These are phyloP conservation scores for Alternaria postmessia DNA, from an alignment of 2,329 filamentous ascomycete species.

Conservation along the genomic window DNA sequence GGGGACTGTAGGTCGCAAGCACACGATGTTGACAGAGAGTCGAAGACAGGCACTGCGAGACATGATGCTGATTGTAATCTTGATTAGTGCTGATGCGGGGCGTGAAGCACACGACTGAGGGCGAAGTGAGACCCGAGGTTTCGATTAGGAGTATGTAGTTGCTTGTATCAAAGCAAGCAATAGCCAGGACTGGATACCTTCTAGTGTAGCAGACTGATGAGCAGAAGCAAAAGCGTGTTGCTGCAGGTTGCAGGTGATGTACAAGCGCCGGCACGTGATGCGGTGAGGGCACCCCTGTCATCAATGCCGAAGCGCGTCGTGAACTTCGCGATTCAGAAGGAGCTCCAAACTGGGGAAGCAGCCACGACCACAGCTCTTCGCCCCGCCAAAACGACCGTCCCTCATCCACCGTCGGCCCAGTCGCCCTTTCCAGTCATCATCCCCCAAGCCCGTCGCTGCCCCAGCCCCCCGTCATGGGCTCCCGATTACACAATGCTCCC, in stretches of 20 bases:
- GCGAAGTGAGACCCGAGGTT: not conserved
- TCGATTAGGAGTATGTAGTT: not conserved
- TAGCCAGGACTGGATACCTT: not conserved
- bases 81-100: not conserved
- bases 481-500: constrained; percentile 90
- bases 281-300: constrained; percentile 33
- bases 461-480: constrained; percentile 61
- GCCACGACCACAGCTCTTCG: constrained; percentile 22
- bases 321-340: constrained; percentile 39
- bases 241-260: not conserved
- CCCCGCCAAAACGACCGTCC: not conserved
- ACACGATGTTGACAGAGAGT: not conserved
- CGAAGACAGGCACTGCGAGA: not conserved
- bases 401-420: not conserved
- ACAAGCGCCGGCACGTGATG: constrained; percentile 35
- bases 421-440: not conserved
- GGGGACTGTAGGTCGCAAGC: not conserved
- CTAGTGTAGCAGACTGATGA: not conserved
- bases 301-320: constrained; percentile 40
- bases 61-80: not conserved
- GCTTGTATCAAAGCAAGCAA: not conserved
- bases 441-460: not conserved
- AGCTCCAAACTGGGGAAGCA: constrained; percentile 35
- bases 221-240: not conserved
- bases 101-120: not conserved